These are phyloP conservation scores for Mortierella sp. DNA, from an alignment of 371 early-diverging fungal genomes.

Conservation along the genomic window DNA sequence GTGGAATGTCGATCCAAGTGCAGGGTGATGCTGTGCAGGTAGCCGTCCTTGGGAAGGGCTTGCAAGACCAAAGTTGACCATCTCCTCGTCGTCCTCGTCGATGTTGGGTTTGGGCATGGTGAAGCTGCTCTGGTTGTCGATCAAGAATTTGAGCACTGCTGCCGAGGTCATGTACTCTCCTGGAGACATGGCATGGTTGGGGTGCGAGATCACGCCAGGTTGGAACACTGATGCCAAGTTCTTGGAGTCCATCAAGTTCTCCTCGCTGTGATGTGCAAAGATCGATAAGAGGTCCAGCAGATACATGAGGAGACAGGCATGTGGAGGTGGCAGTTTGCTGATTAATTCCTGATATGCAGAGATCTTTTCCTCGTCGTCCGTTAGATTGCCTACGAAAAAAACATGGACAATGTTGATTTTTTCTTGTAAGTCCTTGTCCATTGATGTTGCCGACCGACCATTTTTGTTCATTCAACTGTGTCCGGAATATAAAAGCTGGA, in stretches of 20 bases:
- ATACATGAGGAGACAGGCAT: conserved; percentile 71
- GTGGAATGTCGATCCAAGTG: conserved; percentile 5
- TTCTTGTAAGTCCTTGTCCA: background rate
- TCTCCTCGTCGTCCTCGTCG: conserved; percentile 54
- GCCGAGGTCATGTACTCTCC: conserved; percentile 71
- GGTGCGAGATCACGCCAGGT: conserved; percentile 71
- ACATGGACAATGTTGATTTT: background rate
- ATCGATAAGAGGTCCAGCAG: conserved; percentile 69
- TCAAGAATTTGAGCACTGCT: conserved; percentile 68
- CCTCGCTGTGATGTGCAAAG: conserved; percentile 63
- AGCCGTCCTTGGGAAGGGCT: conserved; percentile 10
- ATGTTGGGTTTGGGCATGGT: conserved; percentile 57
- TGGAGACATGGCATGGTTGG: conserved; percentile 67
- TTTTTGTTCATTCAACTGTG: background rate
- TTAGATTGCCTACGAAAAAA: conserved; percentile 55
- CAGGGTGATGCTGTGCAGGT: background rate
- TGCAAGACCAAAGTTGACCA: conserved; percentile 35
- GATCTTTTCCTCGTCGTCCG: conserved; percentile 59
- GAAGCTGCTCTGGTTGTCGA: conserved; percentile 63
- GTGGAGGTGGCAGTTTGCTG: conserved; percentile 62
- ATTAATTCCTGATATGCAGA: conserved; percentile 69
- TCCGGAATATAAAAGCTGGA: background rate
- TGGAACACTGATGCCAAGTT: conserved; percentile 75
- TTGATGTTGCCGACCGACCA: background rate
- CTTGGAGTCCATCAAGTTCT: conserved; percentile 69